phyloP scores from a whole-genome alignment of 176 grass and related monocot species.

The Aegilops umbellulata region DNA sequence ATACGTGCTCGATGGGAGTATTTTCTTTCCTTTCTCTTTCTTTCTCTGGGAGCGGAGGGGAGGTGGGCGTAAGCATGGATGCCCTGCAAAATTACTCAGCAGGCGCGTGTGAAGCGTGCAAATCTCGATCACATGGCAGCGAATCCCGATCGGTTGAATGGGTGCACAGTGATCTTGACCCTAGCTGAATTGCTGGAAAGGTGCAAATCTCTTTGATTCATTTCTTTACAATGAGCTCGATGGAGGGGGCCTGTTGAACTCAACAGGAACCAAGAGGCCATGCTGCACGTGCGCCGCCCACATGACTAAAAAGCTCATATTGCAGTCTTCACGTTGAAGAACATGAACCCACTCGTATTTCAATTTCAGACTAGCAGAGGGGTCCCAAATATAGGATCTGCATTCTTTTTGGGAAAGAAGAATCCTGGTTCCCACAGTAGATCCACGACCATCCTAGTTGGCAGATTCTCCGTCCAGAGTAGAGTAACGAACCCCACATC shows the following conservation, averaged over 20 bases:
- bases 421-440: background rate
- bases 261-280: background rate
- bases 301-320: background rate
- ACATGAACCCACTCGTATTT: background rate
- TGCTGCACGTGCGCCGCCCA: background rate
- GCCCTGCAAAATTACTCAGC: too few species aligned
- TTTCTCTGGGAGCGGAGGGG: too few species aligned
- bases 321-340: background rate
- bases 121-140: too few species aligned
- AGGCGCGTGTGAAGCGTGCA: background rate
- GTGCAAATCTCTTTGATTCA: background rate
- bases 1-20: too few species aligned
- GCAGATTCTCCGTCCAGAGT: constrained; percentile 3
- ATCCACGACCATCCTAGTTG: constrained; percentile 9
- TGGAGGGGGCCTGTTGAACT: background rate
- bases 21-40: too few species aligned
- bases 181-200: background rate
- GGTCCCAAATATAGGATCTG: background rate
- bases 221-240: background rate
- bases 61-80: too few species aligned
- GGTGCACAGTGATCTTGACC: background rate
- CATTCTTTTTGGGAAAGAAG: background rate
- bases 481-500: constrained; percentile 3
- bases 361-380: too few species aligned
- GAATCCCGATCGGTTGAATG: background rate